These are phyloP conservation scores for Fusarium pininemorale DNA, from an alignment of 2,329 filamentous ascomycete species.

Conservation along the genomic window DNA sequence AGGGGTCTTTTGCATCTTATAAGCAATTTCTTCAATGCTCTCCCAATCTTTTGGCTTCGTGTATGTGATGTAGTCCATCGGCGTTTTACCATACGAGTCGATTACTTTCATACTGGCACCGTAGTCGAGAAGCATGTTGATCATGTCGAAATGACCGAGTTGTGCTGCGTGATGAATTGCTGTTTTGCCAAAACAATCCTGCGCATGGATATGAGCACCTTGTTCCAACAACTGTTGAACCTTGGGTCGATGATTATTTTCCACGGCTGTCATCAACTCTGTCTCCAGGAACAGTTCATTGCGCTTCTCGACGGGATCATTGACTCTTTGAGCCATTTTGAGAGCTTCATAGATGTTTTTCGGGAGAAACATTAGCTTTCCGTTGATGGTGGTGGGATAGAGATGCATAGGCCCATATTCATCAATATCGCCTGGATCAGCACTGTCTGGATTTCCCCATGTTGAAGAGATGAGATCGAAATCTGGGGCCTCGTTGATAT, in stretches of 20 bases:
- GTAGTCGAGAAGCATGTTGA: not conserved
- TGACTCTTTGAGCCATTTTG: not conserved
- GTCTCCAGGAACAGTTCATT: not conserved
- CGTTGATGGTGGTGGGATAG: not conserved
- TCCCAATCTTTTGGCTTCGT: not conserved
- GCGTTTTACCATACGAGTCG: not conserved
- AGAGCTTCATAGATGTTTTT: not conserved
- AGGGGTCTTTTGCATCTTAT: not conserved
- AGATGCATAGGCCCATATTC: not conserved
- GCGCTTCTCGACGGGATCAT: not conserved
- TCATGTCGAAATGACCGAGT: not conserved
- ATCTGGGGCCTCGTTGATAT: not conserved
- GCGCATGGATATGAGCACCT: not conserved
- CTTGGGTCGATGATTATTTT: not conserved
- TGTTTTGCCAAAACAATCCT: not conserved
- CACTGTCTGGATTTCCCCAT: not conserved
- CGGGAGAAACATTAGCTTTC: not conserved
- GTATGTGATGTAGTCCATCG: not conserved
- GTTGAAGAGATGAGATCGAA: not conserved
- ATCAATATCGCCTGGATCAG: not conserved
- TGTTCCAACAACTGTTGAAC: not conserved
- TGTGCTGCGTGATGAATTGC: constrained; percentile 1
- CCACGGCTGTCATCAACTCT: not conserved
- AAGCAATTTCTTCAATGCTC: not conserved
- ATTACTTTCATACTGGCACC: not conserved